phyloP scores from a whole-genome alignment of 78 protist genomes.

The Dictyostelium intermedium region DNA sequence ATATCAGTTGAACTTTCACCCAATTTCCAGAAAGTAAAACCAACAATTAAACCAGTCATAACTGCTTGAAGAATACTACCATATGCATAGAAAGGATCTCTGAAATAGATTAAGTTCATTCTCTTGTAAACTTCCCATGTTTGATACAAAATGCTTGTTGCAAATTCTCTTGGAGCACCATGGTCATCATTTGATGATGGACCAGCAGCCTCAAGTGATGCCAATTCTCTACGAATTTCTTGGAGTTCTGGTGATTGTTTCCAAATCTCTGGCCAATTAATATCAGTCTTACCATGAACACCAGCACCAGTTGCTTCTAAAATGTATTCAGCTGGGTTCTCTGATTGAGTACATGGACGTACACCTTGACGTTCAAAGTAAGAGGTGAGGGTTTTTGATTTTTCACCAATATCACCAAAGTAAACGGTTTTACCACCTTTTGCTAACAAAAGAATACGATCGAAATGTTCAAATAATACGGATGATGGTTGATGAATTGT shows the following conservation, averaged over 20 bases:
- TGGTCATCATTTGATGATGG: not conserved
- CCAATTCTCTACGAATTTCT: not conserved
- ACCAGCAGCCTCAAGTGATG: not conserved
- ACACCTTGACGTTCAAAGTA: constrained; percentile 68
- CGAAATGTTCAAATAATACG: constrained; percentile 77
- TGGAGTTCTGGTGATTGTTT: constrained; percentile 46
- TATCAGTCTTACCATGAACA: constrained; percentile 54
- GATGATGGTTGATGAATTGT: constrained; percentile 82
- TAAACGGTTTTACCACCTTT: constrained; percentile 84
- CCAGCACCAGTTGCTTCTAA: constrained; percentile 83
- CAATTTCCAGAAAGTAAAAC: constrained; percentile 62
- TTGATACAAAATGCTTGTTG: constrained; percentile 46
- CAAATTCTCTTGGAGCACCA: constrained; percentile 21
- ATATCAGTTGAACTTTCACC: constrained; percentile 54
- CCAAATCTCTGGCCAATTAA: constrained; percentile 79
- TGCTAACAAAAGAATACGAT: constrained; percentile 57
- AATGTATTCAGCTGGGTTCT: constrained; percentile 86
- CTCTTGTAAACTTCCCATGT: constrained; percentile 65
- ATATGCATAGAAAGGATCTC: constrained; percentile 55
- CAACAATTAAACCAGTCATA: constrained; percentile 42
- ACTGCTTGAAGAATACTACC: constrained; percentile 63
- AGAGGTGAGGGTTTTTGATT: constrained; percentile 31
- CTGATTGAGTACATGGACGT: constrained; percentile 35
- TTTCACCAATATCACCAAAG: constrained; percentile 78
- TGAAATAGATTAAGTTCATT: constrained; percentile 49